These are phyloP conservation scores for Lactifluus piperatus DNA, from an alignment of 768 basidiomycete genomes.

Conservation along the genomic window DNA sequence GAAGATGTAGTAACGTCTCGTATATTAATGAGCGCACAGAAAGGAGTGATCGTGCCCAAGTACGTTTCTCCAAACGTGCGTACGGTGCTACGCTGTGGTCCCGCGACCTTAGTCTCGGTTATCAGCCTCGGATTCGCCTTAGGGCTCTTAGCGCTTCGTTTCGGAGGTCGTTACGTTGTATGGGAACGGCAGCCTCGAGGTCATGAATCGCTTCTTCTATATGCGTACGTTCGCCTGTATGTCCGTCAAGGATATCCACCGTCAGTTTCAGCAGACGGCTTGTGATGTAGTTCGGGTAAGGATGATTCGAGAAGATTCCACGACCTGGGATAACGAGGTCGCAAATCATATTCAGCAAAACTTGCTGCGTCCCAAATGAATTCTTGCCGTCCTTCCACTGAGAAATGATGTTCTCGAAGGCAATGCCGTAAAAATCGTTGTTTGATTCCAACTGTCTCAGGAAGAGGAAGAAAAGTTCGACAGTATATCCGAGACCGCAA, in stretches of 20 bases:
- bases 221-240: neutral
- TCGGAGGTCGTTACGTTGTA: neutral
- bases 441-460: neutral
- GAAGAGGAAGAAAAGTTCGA: slow-evolving; percentile 7
- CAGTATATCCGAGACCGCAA: neutral
- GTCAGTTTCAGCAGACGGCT: neutral
- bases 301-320: neutral
- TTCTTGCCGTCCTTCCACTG: neutral
- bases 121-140: neutral
- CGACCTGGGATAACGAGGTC: slow-evolving; percentile 1
- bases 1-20: neutral
- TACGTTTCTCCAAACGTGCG: too few relatives aligned
- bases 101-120: neutral
- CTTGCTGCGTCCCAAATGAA: neutral
- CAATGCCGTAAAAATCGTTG: neutral
- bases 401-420: neutral
- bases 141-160: neutral
- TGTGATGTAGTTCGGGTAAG: neutral
- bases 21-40: too few relatives aligned
- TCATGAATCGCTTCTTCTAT: neutral
- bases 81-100: too few relatives aligned
- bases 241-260: neutral
- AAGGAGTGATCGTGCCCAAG: neutral
- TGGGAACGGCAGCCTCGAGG: neutral
- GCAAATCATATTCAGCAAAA: neutral